These are phyloP conservation scores for Geotrichum macrosporum DNA, from an alignment of 1,139 yeast species.

Conservation along the genomic window DNA sequence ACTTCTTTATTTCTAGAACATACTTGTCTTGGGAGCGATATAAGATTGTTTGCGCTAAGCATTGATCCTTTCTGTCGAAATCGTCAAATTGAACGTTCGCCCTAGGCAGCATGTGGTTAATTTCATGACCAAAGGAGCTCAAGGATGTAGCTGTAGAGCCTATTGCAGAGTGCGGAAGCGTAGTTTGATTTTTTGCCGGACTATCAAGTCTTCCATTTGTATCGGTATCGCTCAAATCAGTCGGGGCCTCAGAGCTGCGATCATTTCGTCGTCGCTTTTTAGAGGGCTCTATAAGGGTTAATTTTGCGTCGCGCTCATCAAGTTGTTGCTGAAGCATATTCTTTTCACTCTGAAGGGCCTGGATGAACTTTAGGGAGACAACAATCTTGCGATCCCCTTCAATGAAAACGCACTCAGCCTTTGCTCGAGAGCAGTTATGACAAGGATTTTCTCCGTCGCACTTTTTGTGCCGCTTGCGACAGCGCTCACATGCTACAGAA, in stretches of 20 bases:
- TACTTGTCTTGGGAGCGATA: background rate
- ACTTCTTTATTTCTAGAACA: constrained; percentile 1
- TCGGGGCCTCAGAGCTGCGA: background rate
- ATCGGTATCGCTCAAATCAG: background rate
- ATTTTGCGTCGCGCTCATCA: constrained; percentile 25
- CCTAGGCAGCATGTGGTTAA: constrained; percentile 21
- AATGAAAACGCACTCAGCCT: constrained; percentile 63
- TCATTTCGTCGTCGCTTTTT: background rate
- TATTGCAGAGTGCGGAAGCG: too few relatives aligned
- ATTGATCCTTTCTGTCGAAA: constrained; percentile 9
- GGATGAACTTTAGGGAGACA: constrained; percentile 68
- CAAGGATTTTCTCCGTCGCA: constrained; percentile 85
- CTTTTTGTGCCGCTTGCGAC: constrained; percentile 69
- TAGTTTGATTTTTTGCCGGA: background rate
- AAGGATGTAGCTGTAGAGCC: constrained; percentile 8
- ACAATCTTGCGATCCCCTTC: constrained; percentile 77
- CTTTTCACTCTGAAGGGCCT: constrained; percentile 64
- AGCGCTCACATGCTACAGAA: constrained; percentile 51
- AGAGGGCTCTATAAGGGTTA: too few relatives aligned
- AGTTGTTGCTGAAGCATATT: constrained; percentile 48
- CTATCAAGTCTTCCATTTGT: background rate
- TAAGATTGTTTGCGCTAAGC: background rate
- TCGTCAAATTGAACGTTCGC: constrained; percentile 19
- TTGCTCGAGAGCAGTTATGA: constrained; percentile 56
- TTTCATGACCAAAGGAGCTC: constrained; percentile 23